These are phyloP conservation scores for Jasminum sambac DNA, from an alignment of 257 asterid species.

Conservation along the genomic window DNA sequence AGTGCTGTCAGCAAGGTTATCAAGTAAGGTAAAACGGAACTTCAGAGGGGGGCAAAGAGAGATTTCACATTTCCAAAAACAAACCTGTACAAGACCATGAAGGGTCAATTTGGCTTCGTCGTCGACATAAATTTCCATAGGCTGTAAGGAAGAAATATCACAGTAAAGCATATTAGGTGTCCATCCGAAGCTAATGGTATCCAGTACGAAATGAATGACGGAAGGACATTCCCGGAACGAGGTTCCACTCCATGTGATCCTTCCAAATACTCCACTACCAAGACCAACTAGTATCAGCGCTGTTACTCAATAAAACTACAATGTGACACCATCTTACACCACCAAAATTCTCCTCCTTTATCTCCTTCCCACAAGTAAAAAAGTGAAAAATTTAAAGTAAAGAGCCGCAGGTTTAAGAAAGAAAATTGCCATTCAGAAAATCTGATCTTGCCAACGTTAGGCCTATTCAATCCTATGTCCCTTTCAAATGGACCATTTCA, in stretches of 20 bases:
- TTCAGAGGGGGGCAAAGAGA: not conserved
- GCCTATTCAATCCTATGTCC: constrained; percentile 20
- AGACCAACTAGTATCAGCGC: constrained; percentile 33
- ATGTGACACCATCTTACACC: constrained; percentile 23
- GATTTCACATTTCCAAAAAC: constrained; percentile 14
- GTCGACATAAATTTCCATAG: constrained; percentile 97
- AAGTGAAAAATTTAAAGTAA: not conserved
- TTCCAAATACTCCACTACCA: constrained; percentile 40
- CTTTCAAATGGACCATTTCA: constrained; percentile 23
- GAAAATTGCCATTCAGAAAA: constrained; percentile 15
- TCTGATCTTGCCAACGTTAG: constrained; percentile 14
- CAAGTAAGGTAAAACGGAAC: constrained; percentile 10
- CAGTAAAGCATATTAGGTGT: constrained; percentile 74
- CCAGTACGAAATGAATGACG: constrained; percentile 72
- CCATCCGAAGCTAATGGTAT: constrained; percentile 49
- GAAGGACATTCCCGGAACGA: constrained; percentile 44
- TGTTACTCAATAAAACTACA: constrained; percentile 28
- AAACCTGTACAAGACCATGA: constrained; percentile 96
- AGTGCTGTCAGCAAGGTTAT: constrained; percentile 56
- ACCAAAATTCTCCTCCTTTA: constrained; percentile 1
- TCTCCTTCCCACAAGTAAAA: constrained; percentile 10
- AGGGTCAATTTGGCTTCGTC: constrained; percentile 96
- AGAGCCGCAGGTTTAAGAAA: constrained; percentile 12
- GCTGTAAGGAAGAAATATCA: constrained; percentile 88
- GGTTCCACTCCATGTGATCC: constrained; percentile 56